Conservation (phyloP, 1,284 basidiomycete species). For the Tilletia indica region DNA sequence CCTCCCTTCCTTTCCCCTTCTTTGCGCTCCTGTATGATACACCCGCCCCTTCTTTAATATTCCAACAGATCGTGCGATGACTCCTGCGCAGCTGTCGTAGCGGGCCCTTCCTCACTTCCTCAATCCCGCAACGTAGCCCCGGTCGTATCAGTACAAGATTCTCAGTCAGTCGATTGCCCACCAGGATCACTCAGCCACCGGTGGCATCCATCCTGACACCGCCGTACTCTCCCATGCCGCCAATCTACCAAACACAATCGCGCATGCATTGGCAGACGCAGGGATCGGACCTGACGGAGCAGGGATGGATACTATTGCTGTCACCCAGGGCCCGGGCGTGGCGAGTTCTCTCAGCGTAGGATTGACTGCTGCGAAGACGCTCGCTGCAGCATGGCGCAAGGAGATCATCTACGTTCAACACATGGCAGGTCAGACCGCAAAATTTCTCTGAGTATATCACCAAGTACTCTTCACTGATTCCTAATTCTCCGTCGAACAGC, state of each 20-base stretch:
- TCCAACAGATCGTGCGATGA: slow-evolving; percentile 49
- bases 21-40: background rate
- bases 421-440: slow-evolving; percentile 41
- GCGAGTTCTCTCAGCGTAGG: slow-evolving; percentile 43
- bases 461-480: background rate
- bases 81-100: slow-evolving; percentile 48
- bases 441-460: background rate
- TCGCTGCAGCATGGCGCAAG: slow-evolving; percentile 37
- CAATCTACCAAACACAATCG: slow-evolving; percentile 41
- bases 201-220: slow-evolving; percentile 47
- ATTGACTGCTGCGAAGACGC: slow-evolving; percentile 42
- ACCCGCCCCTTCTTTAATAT: background rate
- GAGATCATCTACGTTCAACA: slow-evolving; percentile 52
- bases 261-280: slow-evolving; percentile 32
- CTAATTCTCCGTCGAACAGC: slow-evolving; percentile 22
- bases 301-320: slow-evolving; percentile 49
- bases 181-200: slow-evolving; percentile 47
- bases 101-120: slow-evolving; percentile 25
- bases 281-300: slow-evolving; percentile 16
- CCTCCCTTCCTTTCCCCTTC: background rate
- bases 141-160: slow-evolving; percentile 25
- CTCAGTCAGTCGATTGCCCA: slow-evolving; percentile 42
- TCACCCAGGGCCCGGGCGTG: slow-evolving; percentile 54
- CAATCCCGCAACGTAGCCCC: background rate
- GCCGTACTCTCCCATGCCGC: slow-evolving; percentile 43